Conservation (phyloP, 1,139 yeast genomes). For the Protomyces gravidus region DNA sequence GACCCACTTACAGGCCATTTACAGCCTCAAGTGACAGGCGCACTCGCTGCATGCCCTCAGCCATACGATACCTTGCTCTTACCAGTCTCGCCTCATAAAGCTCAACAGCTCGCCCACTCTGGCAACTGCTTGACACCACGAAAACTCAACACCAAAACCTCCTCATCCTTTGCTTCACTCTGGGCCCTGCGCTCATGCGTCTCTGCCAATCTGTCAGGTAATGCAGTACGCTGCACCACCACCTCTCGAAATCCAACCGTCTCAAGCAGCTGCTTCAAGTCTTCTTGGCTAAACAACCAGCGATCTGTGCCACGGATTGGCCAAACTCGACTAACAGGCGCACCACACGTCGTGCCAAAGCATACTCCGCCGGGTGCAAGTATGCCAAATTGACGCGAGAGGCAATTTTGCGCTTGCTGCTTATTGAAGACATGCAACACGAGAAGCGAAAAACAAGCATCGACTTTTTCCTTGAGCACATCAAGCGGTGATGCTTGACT, state of each 20-base stretch:
- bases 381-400: not conserved
- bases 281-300: not conserved
- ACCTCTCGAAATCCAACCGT: not conserved
- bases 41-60: too few relatives aligned
- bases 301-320: not conserved
- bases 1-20: too few relatives aligned
- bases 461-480: not conserved
- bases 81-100: not conserved
- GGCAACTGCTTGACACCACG: not conserved
- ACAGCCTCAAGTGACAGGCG: too few relatives aligned
- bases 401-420: not conserved
- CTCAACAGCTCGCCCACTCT: not conserved
- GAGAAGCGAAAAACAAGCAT: not conserved
- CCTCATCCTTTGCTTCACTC: not conserved
- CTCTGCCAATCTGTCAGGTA: not conserved
- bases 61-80: too few relatives aligned
- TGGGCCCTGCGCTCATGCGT: not conserved
- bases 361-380: not conserved
- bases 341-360: slow-evolving; percentile 1
- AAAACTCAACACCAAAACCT: not conserved
- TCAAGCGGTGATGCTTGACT: not conserved
- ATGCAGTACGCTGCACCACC: not conserved
- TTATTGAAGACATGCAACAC: slow-evolving; percentile 1
- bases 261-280: not conserved
- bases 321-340: not conserved